A percentile compares a stretch with the other conserved stretches of the same genome.
Evolutionary conservation across 2,329 filamentous ascomycete genomes (phyloP).

Genomic region (Monosporascus sp.): DNA sequence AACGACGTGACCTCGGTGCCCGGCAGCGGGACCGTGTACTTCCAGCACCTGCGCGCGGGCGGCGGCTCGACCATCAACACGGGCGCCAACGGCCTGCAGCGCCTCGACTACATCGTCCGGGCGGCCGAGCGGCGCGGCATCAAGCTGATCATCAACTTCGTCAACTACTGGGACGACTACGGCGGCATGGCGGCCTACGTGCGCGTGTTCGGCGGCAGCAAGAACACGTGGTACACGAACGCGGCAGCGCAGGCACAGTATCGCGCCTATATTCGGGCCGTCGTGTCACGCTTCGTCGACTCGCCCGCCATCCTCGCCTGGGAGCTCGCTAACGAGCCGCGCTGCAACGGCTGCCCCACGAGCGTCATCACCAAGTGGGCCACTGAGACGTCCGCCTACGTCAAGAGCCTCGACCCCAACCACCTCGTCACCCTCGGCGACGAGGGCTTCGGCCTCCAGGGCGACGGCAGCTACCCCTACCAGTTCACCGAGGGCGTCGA

Average conservation of each 20-base stretch:
- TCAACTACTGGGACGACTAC: conserved; percentile 67
- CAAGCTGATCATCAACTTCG: conserved; percentile 60
- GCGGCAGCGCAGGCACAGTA: conserved; percentile 50
- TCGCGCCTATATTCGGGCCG: conserved; percentile 40
- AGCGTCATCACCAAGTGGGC: conserved; percentile 56
- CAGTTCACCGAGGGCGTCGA: conserved; percentile 45
- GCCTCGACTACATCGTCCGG: conserved; percentile 59
- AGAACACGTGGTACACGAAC: conserved; percentile 53
- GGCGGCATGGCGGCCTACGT: conserved; percentile 60
- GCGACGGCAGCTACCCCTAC: conserved; percentile 49
- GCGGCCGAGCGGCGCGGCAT: conserved; percentile 54
- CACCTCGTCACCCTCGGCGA: conserved; percentile 63
- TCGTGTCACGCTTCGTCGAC: conserved; percentile 42
- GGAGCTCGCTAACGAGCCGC: conserved; percentile 51
- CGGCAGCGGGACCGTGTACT: conserved; percentile 37
- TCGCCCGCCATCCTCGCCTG: conserved; percentile 47
- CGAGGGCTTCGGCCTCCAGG: conserved; percentile 41
- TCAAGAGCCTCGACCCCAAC: conserved; percentile 56
- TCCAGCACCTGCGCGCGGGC: conserved; percentile 45
- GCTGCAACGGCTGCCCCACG: conserved; percentile 51
- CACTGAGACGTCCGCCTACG: conserved; percentile 49
- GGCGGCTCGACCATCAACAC: conserved; percentile 55
- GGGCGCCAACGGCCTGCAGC: conserved; percentile 55
- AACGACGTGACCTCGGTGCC: conserved; percentile 48
- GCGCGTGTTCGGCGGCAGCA: conserved; percentile 48